Percentiles rank a stretch among this genome's conserved stretches.
These are phyloP conservation scores for Kurtzmaniella fragi DNA, from an alignment of 805 yeast species.

Conservation along the genomic window DNA sequence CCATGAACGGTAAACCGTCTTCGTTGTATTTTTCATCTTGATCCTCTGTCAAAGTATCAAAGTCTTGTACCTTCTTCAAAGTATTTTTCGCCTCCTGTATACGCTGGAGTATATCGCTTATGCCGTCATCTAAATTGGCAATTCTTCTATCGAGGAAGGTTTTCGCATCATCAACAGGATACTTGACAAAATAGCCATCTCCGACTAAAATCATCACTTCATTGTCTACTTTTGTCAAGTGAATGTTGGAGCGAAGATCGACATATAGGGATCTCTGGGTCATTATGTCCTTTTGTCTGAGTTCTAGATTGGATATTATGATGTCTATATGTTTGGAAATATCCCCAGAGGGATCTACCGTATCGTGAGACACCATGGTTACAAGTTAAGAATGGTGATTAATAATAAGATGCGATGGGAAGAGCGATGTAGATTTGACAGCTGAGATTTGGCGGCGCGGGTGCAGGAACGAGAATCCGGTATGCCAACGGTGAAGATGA, in stretches of 20 bases:
- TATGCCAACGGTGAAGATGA: too few species aligned
- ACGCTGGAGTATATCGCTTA: conserved; percentile 33
- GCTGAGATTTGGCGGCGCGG: too few species aligned
- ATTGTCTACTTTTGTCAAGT: conserved; percentile 2
- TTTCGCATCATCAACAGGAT: conserved; percentile 22
- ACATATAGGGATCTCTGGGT: conserved; percentile 3
- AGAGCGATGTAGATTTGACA: too few species aligned
- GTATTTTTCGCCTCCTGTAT: conserved; percentile 35
- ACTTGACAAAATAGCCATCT: conserved; percentile 36
- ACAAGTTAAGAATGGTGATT: too few species aligned
- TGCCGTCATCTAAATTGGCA: conserved; percentile 27
- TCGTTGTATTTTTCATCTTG: conserved; percentile 20
- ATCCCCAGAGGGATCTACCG: conserved; percentile 3
- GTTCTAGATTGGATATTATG: conserved; percentile 2
- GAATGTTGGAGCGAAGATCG: conserved; percentile 4
- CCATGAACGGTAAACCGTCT: conserved; percentile 65
- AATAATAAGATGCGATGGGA: too few species aligned
- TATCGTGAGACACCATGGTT: background rate
- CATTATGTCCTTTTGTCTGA: conserved; percentile 5
- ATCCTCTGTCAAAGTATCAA: conserved; percentile 6
- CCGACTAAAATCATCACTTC: conserved; percentile 29
- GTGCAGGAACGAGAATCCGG: too few species aligned
- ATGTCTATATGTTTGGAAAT: conserved; percentile 1
- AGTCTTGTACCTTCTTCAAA: conserved; percentile 17
- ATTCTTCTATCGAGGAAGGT: conserved; percentile 22